Evolutionary conservation across 257 asterid genomes (phyloP), one percentile per base, ranked within the genome.

Genomic region (Ocimum tenuiflorum): DNA sequence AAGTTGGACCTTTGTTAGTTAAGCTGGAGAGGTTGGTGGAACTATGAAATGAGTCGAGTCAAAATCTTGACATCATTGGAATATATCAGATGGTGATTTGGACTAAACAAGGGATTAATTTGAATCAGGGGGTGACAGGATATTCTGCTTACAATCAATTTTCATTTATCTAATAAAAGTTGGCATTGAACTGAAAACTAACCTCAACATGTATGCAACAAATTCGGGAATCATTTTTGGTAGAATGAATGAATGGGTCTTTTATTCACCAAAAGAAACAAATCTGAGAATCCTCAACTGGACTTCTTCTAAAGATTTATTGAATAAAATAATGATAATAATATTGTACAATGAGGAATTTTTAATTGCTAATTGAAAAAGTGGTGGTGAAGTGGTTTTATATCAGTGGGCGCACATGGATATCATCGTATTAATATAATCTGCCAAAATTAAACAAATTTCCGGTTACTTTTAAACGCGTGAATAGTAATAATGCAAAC

Each of bases 61-160:
- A 36, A 36, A 18, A 1, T 60, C 27, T 12, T 60, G 3, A 41
- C 8, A 20, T 42, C 14, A 43, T 42, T 42, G 6, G 3, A 31
- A 31, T 31, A 31, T 31, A 41, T 60, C 67, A 60, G 24, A 65
- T 18, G 64, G 2, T 39, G 45, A 9, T 42, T 54, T 12, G 11
- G 15, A 27, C 27, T 67, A 68, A 56, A 68, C 58, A 14, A 35
- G 19, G 73, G 58, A 20, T n/a, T n/a, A n/a, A n/a, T 11, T 38
- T 17, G 4, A 54, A 67, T 41, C 65, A 19, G 66, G 58, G 73
- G 73, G 66, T 68, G 59, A 13, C 36, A 45, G 58, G 57, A 67
- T 42, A 41, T 55, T 29, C 47, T 68, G 33, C 18, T 56, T 14
- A 39, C 35, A 46, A 24, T 42, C 48, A 19, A 48, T 29, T 67